Base-by-base conservation (phyloP, 306 rosid species). In the Castanea mollissima region DNA sequence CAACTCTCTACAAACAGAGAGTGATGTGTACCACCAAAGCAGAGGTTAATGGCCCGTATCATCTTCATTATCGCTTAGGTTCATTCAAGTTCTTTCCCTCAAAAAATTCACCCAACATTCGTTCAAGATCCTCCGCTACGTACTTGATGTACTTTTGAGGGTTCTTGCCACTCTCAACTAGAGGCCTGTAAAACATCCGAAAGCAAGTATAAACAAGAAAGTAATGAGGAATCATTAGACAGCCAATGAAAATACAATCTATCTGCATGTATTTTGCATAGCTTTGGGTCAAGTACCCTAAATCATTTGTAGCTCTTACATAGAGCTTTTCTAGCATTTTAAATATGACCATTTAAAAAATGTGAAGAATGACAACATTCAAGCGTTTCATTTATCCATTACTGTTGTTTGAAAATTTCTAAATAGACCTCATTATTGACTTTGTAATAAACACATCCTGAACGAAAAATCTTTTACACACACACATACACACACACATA, bases 31-130 rank as follows among this genome's bases (percentile, higher is more conserved):
- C 71, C 62, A 54, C 35, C 16, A 11, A 5, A 57, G 44, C 71
- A 34, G 34, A 60, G 8, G 21, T 29, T 19, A 23, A 18, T 15
- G 4, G 21, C n/a, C n/a, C 31, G 3, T 54, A 74, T 34, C 55
- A 0, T 25, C 35, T 35, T 34, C 62, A 12, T 59, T 14, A 29
- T 14, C 96, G 86, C 84, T 64, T 95, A 14, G 85, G 89, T 69
- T 95, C 99, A 4, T 51, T 91, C 84, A 91, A 41, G 71, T 79
- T 93, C 85, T 90, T 95, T 51, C 99, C 99, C 85, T 95, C 99
- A 5, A 93, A 95, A 88, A 95, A 95, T 64, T 95, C 99, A 7
- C 98, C 96, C 81, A 95, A 65, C 98, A 95, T 95, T 20, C 96
- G 81, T 60, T 95, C 99, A 10, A 93, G 93, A 89, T 95, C 99